Evolutionary conservation across 495 filamentous ascomycete genomes (phyloP), one percentile per base, ranked within the genome.

Genomic region (Neurospora sublineolata): DNA sequence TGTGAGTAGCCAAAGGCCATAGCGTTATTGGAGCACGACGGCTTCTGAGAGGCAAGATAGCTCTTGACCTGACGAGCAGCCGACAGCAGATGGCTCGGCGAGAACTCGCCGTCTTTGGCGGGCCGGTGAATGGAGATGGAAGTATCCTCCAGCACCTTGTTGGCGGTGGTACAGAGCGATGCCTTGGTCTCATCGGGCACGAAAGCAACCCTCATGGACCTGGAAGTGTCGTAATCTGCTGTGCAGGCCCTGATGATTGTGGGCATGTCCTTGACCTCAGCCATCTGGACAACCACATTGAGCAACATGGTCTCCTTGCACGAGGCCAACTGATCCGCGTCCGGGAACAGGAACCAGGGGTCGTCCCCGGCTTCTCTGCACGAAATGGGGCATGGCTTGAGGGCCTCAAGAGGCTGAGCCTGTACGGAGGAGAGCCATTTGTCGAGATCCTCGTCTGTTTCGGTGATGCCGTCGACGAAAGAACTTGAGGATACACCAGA

Each of bases 281-380:
- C 36, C 42, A 77, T 75, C 37, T 76, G 75, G 37, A 79, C 67
- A 38, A 72, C 73, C 37, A 81, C 78, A 68, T 69, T 68, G 36
- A 77, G 77, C 37, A 79, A 76, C 67, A 79, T 69, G 41, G 72
- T 72, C 74, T 77, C 67, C 10, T 77, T 37, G 69, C 79, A 81
- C 16, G 37, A 44, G 12, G 68, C 36, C 38, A 76, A 30, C 73
- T 77, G 42, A 3, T 73, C 46, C 18, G 78, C 68, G 38, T 76
- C 73, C 38, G 67, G 77, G 64, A 78, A 79, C 40, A 72, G 69
- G 58, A 76, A 81, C 79, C 79, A 79, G 39, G 77, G 6, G 36
- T 67, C 14, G 27, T 68, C 27, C 16, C 64, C 27, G 37, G 16
- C 64, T 33, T 68, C 37, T 27, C 30, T 68, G 64, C 64, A 68